These are phyloP conservation scores for Boechera retrofracta DNA, from an alignment of 345 rosid genomes.

Conservation along the genomic window DNA sequence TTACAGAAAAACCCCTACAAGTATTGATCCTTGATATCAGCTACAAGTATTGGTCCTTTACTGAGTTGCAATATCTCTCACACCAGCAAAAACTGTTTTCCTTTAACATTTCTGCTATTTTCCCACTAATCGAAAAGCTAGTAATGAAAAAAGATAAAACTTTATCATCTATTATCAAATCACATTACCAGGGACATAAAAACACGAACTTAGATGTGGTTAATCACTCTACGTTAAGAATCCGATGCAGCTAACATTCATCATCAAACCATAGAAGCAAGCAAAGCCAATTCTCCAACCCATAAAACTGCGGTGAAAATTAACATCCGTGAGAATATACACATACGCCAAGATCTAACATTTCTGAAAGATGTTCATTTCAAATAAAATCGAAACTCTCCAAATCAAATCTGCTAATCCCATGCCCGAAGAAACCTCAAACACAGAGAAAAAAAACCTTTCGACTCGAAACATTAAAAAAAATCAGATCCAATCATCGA, in stretches of 20 bases:
- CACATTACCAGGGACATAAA: conserved; percentile 37
- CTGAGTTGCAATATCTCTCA: conserved; percentile 24
- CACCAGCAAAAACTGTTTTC: background rate
- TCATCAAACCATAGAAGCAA: conserved; percentile 31
- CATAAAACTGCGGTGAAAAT: conserved; percentile 31
- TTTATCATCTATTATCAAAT: conserved; percentile 20
- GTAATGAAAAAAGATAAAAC: background rate
- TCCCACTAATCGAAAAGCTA: conserved; percentile 15
- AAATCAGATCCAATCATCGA: conserved; percentile 41
- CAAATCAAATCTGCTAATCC: conserved; percentile 23
- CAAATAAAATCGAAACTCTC: background rate
- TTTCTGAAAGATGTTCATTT: conserved; percentile 23
- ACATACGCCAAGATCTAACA: conserved; percentile 34
- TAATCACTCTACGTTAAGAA: conserved; percentile 28
- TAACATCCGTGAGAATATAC: conserved; percentile 8
- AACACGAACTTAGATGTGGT: conserved; percentile 26
- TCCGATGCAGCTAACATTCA: conserved; percentile 26
- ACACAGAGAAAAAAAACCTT: background rate
- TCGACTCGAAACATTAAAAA: conserved; percentile 10
- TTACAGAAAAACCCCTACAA: background rate
- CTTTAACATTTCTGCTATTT: background rate
- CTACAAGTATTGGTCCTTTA: background rate
- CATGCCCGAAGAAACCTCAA: conserved; percentile 10
- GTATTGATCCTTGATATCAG: background rate
- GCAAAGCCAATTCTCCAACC: conserved; percentile 35